A percentile compares a stretch with the other conserved stretches of the same genome.
Evolutionary conservation across 2,329 filamentous ascomycete species (phyloP).

Genomic region (Penicillium sp.): DNA sequence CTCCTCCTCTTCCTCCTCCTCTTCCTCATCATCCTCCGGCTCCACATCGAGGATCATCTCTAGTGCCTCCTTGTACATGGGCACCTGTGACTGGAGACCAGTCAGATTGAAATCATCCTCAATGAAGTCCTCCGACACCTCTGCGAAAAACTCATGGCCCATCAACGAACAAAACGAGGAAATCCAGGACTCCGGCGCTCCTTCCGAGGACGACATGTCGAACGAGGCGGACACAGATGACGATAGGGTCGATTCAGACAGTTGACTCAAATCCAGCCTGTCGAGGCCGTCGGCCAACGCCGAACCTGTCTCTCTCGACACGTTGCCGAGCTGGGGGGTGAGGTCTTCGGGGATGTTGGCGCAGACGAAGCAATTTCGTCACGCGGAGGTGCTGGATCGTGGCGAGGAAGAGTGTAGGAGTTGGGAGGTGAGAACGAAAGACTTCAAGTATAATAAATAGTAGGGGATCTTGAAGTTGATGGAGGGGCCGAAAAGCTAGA

Average conservation of each 20-base stretch:
- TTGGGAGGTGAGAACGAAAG: neutral
- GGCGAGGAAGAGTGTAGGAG: slow-evolving; percentile 5
- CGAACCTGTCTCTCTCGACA: slow-evolving; percentile 40
- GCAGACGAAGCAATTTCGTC: slow-evolving; percentile 18
- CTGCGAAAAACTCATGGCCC: slow-evolving; percentile 97
- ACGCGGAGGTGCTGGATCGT: slow-evolving; percentile 6
- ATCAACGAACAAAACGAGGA: slow-evolving; percentile 90
- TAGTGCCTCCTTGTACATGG: slow-evolving; percentile 97
- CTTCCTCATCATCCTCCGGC: slow-evolving; percentile 71
- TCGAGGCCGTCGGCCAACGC: slow-evolving; percentile 42
- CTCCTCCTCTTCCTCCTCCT: slow-evolving; percentile 59
- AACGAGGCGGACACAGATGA: slow-evolving; percentile 33
- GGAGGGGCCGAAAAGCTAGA: slow-evolving; percentile 18
- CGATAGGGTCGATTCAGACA: slow-evolving; percentile 37
- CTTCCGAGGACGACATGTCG: slow-evolving; percentile 40
- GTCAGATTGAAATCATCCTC: slow-evolving; percentile 99
- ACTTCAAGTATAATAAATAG: neutral
- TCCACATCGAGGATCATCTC: slow-evolving; percentile 99
- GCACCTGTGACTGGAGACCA: slow-evolving; percentile 84
- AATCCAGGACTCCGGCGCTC: slow-evolving; percentile 82
- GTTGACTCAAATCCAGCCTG: slow-evolving; percentile 41
- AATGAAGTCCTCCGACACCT: slow-evolving; percentile 97
- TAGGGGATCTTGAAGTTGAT: neutral
- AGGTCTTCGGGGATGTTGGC: slow-evolving; percentile 11
- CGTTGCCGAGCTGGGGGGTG: slow-evolving; percentile 31